Percentiles rank a stretch among this genome's conserved stretches.
Conservation (phyloP, 2,329 filamentous ascomycete genomes). For the Monosporascus ibericus region DNA sequence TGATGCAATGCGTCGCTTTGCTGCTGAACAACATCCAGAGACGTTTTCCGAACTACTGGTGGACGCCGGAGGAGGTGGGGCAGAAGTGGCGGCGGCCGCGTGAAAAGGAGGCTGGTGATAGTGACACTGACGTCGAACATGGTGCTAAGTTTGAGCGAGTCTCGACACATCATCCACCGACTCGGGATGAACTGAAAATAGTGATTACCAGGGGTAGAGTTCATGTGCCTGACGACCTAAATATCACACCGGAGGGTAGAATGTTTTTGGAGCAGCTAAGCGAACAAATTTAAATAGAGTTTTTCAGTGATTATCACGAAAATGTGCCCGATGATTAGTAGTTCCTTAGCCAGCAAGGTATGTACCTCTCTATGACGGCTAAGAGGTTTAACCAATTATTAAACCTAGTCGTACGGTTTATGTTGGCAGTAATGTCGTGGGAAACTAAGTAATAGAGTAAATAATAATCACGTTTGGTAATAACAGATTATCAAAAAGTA, state of each 20-base stretch:
- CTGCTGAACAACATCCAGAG: conserved; percentile 65
- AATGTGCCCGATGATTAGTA: no score
- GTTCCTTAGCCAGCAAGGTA: no score
- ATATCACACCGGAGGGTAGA: conserved; percentile 10
- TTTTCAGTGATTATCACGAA: no score
- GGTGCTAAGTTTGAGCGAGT: conserved; percentile 7
- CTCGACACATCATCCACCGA: not conserved
- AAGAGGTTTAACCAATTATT: no score
- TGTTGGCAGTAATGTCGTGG: no score
- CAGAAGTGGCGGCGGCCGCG: conserved; percentile 1
- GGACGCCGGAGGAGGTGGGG: conserved; percentile 39
- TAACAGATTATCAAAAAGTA: no score
- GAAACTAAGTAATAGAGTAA: no score
- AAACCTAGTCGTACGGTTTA: no score
- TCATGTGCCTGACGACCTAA: conserved; percentile 5
- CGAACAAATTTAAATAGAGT: not conserved
- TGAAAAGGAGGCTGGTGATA: conserved; percentile 1
- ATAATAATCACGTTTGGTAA: no score
- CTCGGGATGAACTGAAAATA: no score
- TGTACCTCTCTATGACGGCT: no score
- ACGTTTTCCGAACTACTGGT: conserved; percentile 66
- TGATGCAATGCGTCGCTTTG: conserved; percentile 59
- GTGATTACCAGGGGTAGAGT: conserved; percentile 9
- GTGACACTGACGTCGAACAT: conserved; percentile 5
- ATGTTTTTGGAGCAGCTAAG: conserved; percentile 11